Evolutionary conservation across 2,329 filamentous ascomycete species (phyloP).

Genomic region (Dendryphion nanum): DNA sequence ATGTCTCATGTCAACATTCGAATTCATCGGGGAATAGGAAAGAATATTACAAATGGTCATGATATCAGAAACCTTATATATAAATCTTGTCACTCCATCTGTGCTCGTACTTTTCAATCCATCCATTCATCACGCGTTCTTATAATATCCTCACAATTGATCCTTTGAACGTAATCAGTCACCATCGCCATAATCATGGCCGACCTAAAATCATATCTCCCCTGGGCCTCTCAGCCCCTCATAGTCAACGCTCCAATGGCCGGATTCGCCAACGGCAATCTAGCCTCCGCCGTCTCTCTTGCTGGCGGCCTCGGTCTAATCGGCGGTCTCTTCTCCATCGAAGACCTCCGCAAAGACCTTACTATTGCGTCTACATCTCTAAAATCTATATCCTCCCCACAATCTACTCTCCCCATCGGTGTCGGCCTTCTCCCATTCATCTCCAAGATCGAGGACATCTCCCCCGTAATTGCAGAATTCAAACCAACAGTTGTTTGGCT

Average conservation of each 20-base stretch:
- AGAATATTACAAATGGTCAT: too few species aligned
- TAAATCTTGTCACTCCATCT: too few species aligned
- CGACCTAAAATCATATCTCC: slow-evolving; percentile 24
- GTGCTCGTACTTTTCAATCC: too few species aligned
- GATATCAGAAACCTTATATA: too few species aligned
- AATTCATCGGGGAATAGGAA: too few species aligned
- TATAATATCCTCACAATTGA: too few species aligned
- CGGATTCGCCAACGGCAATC: slow-evolving; percentile 53
- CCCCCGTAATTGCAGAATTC: slow-evolving; percentile 54
- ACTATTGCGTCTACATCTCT: slow-evolving; percentile 15
- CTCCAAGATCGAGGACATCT: slow-evolving; percentile 43
- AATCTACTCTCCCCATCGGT: slow-evolving; percentile 49
- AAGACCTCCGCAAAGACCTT: slow-evolving; percentile 31
- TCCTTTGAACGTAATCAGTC: background rate
- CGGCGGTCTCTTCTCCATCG: slow-evolving; percentile 37
- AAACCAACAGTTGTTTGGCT: slow-evolving; percentile 64
- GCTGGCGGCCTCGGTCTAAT: slow-evolving; percentile 49
- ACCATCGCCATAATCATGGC: slow-evolving; percentile 15
- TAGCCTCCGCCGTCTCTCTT: slow-evolving; percentile 61
- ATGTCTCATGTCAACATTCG: too few species aligned
- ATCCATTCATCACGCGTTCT: too few species aligned
- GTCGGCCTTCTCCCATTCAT: slow-evolving; percentile 61
- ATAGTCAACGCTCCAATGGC: slow-evolving; percentile 69
- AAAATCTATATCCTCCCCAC: slow-evolving; percentile 2
- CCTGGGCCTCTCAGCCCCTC: slow-evolving; percentile 58